Evolutionary conservation across 768 basidiomycete genomes (phyloP).

Genomic region (Naganishia antarctica): DNA sequence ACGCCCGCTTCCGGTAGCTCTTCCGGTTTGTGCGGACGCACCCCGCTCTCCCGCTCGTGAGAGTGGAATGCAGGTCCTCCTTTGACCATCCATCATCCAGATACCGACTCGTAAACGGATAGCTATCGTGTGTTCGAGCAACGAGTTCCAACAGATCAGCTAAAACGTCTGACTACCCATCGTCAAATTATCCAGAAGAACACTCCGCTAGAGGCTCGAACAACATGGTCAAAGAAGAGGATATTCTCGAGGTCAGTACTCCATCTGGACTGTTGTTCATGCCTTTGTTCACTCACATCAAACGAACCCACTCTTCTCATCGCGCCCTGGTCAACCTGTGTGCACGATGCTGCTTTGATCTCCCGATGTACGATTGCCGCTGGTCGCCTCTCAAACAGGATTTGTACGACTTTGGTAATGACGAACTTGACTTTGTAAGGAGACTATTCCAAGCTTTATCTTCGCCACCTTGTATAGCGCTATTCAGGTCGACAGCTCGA

Average conservation of each 20-base stretch:
- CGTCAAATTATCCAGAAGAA: not conserved
- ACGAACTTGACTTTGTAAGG: constrained; percentile 22
- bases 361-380: not conserved
- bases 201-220: not conserved
- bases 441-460: constrained; percentile 12
- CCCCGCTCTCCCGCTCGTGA: no score
- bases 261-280: no score
- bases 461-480: constrained; percentile 15
- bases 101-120: no score
- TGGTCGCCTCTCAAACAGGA: constrained; percentile 7
- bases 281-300: no score
- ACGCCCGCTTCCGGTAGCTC: no score
- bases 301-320: no score
- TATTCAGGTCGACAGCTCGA: constrained; percentile 19
- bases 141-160: no score
- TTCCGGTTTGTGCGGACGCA: no score
- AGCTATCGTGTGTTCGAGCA: no score
- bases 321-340: not conserved
- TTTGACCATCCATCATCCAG: no score
- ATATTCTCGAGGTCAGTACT: constrained; percentile 16
- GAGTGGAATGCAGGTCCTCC: no score
- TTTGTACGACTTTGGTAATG: constrained; percentile 29
- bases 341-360: not conserved
- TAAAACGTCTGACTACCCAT: no score
- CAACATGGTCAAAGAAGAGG: constrained; percentile 17